Percentiles rank a stretch among this genome's conserved stretches.
Conservation (phyloP, 2,329 filamentous ascomycete genomes). For the Trichoderma semiorbis region DNA sequence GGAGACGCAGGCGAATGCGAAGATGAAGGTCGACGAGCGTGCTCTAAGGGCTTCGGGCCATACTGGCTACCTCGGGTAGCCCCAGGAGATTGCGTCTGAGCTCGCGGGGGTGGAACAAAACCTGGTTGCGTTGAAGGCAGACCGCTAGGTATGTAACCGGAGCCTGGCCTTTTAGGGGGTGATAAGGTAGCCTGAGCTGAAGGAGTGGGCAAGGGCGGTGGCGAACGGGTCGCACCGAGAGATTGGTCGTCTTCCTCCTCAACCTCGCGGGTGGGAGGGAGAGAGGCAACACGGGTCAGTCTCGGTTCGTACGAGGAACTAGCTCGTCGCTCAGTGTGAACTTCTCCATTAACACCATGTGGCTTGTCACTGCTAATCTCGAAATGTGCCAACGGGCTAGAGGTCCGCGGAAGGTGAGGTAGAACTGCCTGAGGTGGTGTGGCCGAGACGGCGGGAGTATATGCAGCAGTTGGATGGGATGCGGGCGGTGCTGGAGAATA, state of each 20-base stretch:
- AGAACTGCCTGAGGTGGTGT: constrained; percentile 45
- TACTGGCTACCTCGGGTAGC: constrained; percentile 41
- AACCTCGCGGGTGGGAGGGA: constrained; percentile 60
- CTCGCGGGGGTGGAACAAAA: constrained; percentile 56
- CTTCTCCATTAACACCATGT: constrained; percentile 37
- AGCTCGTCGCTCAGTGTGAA: constrained; percentile 45
- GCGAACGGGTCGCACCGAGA: constrained; percentile 25
- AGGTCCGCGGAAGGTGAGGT: constrained; percentile 60
- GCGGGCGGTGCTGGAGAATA: constrained; percentile 51
- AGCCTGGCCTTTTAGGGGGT: constrained; percentile 52
- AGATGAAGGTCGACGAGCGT: constrained; percentile 52
- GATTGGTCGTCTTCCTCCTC: constrained; percentile 46
- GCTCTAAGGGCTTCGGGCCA: constrained; percentile 35
- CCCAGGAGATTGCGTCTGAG: constrained; percentile 61
- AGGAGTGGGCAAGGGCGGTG: constrained; percentile 28
- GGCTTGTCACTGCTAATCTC: constrained; percentile 48
- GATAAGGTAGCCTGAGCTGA: constrained; percentile 46
- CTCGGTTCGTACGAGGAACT: constrained; percentile 55
- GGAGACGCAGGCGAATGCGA: constrained; percentile 46
- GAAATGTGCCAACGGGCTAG: constrained; percentile 63
- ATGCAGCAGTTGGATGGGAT: constrained; percentile 43
- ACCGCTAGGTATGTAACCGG: constrained; percentile 49
- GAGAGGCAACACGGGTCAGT: constrained; percentile 52
- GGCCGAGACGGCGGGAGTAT: constrained; percentile 33
- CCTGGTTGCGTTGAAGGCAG: constrained; percentile 32